Base-by-base conservation (phyloP, 768 basidiomycete species). In the Roridomyces roridus region DNA sequence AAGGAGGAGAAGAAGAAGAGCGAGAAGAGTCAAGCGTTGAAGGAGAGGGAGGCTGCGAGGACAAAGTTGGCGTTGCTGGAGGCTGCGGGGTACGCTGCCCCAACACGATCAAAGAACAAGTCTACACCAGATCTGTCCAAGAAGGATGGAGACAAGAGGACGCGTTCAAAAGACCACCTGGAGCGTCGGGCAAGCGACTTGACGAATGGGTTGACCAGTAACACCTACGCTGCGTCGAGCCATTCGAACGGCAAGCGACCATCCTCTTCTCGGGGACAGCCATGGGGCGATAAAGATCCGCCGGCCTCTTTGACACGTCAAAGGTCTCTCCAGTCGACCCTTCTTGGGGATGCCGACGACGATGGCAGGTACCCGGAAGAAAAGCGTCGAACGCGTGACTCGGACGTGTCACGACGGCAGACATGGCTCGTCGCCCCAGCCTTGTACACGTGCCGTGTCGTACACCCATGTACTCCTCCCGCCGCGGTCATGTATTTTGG, bases 381-480 rank as follows among this genome's bases (percentile, higher is more conserved):
- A 11, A 3, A 34, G 24, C 42, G 18, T 17, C 35, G 21, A 28
- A 11, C n/a, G 43, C 4, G 31, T 15, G 31, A 43, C 37, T 47
- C 52, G 11, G 56, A 65, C 62, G 46, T 68, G 64, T 51, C 66
- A 61, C 49, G 73, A 64, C 46, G 72, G 70, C 45, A 71, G 72
- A 35, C 78, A 75, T 60, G 77, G 77, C 51, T 83, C 78, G 80
- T 70, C 34, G 78, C 78, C 44, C 81, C 77, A 0, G 78, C 82
- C 31, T 80, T 87, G 50, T 92, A 92, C 68, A 67, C 80, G 5
- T 92, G 89, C 60, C 78, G 79, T 23, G 89, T 86, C 10, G 78
- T 91, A 23, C 88, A 90, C 60, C 79, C 84, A 10, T 91, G 88
- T 70, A 73, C 78, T 14, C 89, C 89, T 4, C 89, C 88, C 0